Evolutionary conservation across 2,329 filamentous ascomycete genomes (phyloP), one percentile per base, ranked within the genome.

Genomic region (Arthrinium puccinioides): DNA sequence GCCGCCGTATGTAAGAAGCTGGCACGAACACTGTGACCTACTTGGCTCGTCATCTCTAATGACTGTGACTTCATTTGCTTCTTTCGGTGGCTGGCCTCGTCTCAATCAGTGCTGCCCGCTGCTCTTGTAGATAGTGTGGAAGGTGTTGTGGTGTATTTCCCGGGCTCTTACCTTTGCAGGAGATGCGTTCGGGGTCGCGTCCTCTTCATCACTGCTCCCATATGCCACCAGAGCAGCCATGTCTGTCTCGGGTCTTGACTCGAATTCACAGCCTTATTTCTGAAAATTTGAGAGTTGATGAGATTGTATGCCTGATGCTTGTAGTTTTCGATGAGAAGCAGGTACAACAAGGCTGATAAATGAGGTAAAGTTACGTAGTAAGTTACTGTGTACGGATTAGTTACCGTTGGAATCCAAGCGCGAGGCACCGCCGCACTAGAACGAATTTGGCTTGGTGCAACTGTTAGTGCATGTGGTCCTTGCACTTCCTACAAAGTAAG

Each of bases 201-300:
- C 53, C 29, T 58, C 55, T 21, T 58, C 55, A 26, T 57, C 54
- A 31, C 54, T 57, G 31, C 55, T 59, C 31, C 54, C 54, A 32
- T 59, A 59, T 25, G 45, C 46, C 13, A 59, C 55, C 14, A 59
- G 45, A 26, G 48, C 53, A 34, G 37, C 35, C 23, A 25, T 42
- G 19, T 7, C n/a, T 5, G n/a, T n/a, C n/a, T n/a, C n/a, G n/a
- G n/a, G n/a, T n/a, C n/a, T n/a, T n/a, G n/a, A n/a, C n/a, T n/a
- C n/a, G n/a, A n/a, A n/a, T n/a, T n/a, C n/a, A n/a, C n/a, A n/a
- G n/a, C n/a, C n/a, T n/a, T n/a, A n/a, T n/a, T n/a, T n/a, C n/a
- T n/a, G n/a, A n/a, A n/a, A n/a, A n/a, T n/a, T n/a, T n/a, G n/a
- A n/a, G n/a, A n/a, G n/a, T n/a, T n/a, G n/a, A n/a, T n/a, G n/a